Percentiles rank a stretch among this genome's conserved stretches.
phyloP scores from a whole-genome alignment of 768 basidiomycete species.

The Suillus hirtellus region DNA sequence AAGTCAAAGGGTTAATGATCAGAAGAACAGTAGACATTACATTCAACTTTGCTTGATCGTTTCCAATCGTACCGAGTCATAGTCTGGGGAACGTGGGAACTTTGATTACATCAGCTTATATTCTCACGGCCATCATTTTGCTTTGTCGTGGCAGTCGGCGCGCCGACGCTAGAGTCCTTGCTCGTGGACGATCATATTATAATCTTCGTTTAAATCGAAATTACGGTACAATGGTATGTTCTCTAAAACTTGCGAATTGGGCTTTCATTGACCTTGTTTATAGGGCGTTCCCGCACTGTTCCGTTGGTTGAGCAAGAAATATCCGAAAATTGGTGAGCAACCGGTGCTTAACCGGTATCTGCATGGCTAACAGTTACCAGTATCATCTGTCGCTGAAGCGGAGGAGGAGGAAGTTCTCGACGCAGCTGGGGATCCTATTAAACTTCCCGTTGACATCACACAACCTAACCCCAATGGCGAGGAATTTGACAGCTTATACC shows the following conservation, averaged over 20 bases:
- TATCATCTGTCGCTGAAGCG: conserved; percentile 81
- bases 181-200: not conserved
- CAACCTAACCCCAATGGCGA: conserved; percentile 89
- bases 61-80: conserved; percentile 10
- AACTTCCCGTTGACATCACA: conserved; percentile 77
- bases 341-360: not conserved
- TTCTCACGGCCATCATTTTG: conserved; percentile 1
- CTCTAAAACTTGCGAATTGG: not conserved
- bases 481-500: conserved; percentile 95
- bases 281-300: conserved; percentile 98
- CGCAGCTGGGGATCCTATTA: conserved; percentile 64
- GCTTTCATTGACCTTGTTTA: conserved; percentile 6
- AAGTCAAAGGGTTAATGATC: not conserved
- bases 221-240: conserved; percentile 3
- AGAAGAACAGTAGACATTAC: conserved; percentile 1
- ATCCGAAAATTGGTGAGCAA: conserved; percentile 88
- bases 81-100: conserved; percentile 12
- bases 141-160: not conserved
- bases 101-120: conserved; percentile 1
- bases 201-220: not conserved
- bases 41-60: not conserved
- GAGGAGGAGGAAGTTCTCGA: conserved; percentile 70
- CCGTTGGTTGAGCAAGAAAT: conserved; percentile 98
- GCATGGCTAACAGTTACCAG: conserved; percentile 36
- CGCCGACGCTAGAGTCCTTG: not conserved